Percentiles rank a stretch among this genome's conserved stretches.
phyloP scores from a whole-genome alignment of 2,329 filamentous ascomycete genomes.

The Sphaerostilbella broomeana region DNA sequence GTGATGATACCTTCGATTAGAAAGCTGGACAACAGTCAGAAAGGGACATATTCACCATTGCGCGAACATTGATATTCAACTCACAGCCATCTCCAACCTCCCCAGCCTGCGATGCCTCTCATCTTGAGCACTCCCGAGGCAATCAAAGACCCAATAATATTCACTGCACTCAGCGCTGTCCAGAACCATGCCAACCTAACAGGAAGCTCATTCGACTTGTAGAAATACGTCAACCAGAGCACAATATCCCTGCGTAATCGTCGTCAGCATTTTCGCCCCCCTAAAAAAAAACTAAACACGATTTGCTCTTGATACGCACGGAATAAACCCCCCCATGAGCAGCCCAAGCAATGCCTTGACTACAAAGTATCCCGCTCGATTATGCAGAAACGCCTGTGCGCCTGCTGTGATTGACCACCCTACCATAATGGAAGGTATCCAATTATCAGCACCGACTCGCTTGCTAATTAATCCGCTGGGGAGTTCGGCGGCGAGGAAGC shows the following conservation, averaged over 20 bases:
- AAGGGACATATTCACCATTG: conserved; percentile 38
- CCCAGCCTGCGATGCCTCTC: conserved; percentile 25
- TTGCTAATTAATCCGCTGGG: conserved; percentile 48
- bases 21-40: conserved; percentile 17
- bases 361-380: conserved; percentile 25
- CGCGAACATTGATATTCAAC: conserved; percentile 2
- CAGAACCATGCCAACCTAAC: conserved; percentile 26
- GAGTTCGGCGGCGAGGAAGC: conserved; percentile 46
- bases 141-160: conserved; percentile 23
- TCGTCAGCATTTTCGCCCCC: too few species aligned
- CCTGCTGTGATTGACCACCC: conserved; percentile 29
- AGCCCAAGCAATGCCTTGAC: conserved; percentile 36
- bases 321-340: conserved; percentile 55
- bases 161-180: conserved; percentile 22
- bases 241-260: conserved; percentile 27
- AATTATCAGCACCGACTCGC: conserved; percentile 41
- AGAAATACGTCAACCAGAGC: conserved; percentile 28
- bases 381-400: conserved; percentile 26
- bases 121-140: conserved; percentile 24
- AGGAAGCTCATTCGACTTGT: conserved; percentile 26
- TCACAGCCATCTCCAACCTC: conserved; percentile 25
- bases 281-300: not conserved
- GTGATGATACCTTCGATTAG: conserved; percentile 38
- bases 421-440: conserved; percentile 42
- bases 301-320: conserved; percentile 20